Evolutionary conservation across 2,329 filamentous ascomycete species (phyloP).

Genomic region (Xylariaceae sp.): DNA sequence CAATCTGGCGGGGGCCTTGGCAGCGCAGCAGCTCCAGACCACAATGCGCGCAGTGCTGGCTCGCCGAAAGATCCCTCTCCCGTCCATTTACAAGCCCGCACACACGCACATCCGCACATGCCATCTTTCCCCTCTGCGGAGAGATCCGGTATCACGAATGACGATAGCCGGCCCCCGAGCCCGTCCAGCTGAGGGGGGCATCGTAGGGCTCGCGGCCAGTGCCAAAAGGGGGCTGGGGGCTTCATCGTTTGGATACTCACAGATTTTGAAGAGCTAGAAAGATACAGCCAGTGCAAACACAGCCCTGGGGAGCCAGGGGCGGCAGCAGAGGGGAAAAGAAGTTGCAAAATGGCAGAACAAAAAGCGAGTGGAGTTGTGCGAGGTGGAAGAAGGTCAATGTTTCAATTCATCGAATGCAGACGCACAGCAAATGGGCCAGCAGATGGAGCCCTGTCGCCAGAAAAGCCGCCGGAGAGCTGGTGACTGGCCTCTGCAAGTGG

Average conservation of each 20-base stretch:
- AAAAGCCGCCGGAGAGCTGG: too few species aligned
- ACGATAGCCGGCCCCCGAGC: too few species aligned
- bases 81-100: constrained; percentile 13
- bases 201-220: constrained; percentile 2
- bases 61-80: constrained; percentile 15
- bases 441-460: not conserved
- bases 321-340: constrained; percentile 33
- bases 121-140: not conserved
- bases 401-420: constrained; percentile 20
- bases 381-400: constrained; percentile 33
- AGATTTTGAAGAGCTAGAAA: constrained; percentile 31
- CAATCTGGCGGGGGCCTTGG: constrained; percentile 6
- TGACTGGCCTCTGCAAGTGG: too few species aligned
- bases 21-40: constrained; percentile 10
- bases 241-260: constrained; percentile 11
- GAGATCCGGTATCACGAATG: too few species aligned
- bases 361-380: constrained; percentile 44
- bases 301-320: constrained; percentile 46
- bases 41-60: constrained; percentile 14
- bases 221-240: not conserved
- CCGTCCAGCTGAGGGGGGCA: not conserved
- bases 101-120: not conserved
- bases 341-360: constrained; percentile 31
- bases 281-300: constrained; percentile 36
- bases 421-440: not conserved